Percentiles rank a stretch among this genome's conserved stretches.
Conservation (phyloP, 495 filamentous ascomycete species). For the Bacidia gigantensis region DNA sequence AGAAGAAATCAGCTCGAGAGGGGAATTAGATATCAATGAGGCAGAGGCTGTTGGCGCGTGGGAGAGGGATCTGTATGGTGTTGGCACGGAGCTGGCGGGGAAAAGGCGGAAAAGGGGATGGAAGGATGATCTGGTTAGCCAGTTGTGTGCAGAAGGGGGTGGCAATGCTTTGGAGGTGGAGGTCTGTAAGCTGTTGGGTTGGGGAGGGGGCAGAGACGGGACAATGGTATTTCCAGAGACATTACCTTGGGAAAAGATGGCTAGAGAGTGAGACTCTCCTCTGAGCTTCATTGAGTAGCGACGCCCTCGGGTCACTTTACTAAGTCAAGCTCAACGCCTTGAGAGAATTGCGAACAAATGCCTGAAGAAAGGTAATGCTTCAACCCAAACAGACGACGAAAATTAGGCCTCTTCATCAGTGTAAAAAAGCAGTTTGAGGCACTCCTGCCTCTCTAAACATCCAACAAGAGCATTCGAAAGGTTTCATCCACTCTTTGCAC, state of each 20-base stretch:
- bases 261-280: too few relatives aligned
- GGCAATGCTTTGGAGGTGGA: neutral
- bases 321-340: too few relatives aligned
- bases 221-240: neutral
- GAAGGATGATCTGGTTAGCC: conserved; percentile 6
- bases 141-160: neutral
- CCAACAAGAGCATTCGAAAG: too few relatives aligned
- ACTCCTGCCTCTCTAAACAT: too few relatives aligned
- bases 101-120: conserved; percentile 33
- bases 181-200: neutral
- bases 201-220: neutral
- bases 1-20: conserved; percentile 35
- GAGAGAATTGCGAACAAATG: too few relatives aligned
- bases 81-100: conserved; percentile 21
- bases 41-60: conserved; percentile 32
- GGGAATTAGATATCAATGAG: conserved; percentile 31
- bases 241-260: neutral
- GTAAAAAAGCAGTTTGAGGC: too few relatives aligned
- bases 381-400: too few relatives aligned
- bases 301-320: too few relatives aligned
- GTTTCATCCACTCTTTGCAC: too few relatives aligned
- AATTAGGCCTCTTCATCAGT: too few relatives aligned
- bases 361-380: too few relatives aligned
- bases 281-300: too few relatives aligned
- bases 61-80: conserved; percentile 33